These are phyloP conservation scores for Botrytis byssoidea DNA, from an alignment of 2,329 filamentous ascomycete genomes.

Conservation along the genomic window DNA sequence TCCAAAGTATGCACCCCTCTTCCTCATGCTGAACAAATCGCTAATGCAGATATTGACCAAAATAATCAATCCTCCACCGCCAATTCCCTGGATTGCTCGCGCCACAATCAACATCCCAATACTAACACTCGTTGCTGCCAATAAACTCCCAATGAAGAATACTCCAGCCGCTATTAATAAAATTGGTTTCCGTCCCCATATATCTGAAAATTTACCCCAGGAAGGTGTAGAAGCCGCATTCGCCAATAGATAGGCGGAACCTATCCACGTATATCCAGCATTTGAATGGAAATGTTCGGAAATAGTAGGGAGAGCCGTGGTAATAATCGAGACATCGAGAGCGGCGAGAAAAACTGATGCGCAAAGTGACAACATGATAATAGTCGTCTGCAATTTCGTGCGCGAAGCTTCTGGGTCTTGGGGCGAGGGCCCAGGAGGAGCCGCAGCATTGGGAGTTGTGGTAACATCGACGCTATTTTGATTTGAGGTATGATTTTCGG, in stretches of 20 bases:
- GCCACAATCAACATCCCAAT: constrained; percentile 49
- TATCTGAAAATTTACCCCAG: constrained; percentile 64
- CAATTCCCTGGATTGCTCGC: constrained; percentile 44
- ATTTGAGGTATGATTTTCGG: neutral
- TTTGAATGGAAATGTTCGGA: constrained; percentile 51
- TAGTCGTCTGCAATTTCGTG: constrained; percentile 35
- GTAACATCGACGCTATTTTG: neutral
- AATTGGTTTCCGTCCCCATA: constrained; percentile 57
- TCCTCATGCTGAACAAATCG: constrained; percentile 52
- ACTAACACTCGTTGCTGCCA: constrained; percentile 47
- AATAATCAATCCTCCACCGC: constrained; percentile 51
- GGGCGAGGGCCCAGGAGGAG: neutral
- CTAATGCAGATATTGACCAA: constrained; percentile 55
- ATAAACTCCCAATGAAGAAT: constrained; percentile 53
- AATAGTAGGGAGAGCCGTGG: constrained; percentile 61
- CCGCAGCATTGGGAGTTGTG: neutral
- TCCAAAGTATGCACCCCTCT: constrained; percentile 54
- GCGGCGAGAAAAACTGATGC: constrained; percentile 39
- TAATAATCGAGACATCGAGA: constrained; percentile 52
- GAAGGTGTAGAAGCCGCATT: constrained; percentile 62
- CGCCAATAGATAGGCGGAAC: constrained; percentile 68
- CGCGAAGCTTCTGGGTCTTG: constrained; percentile 35
- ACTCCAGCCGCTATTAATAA: constrained; percentile 48
- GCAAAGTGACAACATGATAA: constrained; percentile 39
- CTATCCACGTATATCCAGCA: constrained; percentile 69